A percentile compares a stretch with the other conserved stretches of the same genome.
These are phyloP conservation scores for Trichosporon inkin DNA, from an alignment of 1,284 basidiomycete species.

Conservation along the genomic window DNA sequence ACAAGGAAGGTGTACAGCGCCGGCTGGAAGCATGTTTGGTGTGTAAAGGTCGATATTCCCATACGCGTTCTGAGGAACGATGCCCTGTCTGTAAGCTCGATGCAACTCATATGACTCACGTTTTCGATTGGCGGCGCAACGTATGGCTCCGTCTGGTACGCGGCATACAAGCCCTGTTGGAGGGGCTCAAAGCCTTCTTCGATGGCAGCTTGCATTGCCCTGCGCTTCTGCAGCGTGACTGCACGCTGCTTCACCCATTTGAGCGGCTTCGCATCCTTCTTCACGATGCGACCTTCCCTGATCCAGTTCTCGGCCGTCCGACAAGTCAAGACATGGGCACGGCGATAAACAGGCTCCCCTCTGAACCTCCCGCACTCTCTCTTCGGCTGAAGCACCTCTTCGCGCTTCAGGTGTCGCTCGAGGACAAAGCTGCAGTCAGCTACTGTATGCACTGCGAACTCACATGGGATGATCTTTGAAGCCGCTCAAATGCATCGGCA, in stretches of 20 bases:
- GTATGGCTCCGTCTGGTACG: conserved; percentile 80
- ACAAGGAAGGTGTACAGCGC: conserved; percentile 85
- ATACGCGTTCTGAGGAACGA: conserved; percentile 89
- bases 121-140: conserved; percentile 72
- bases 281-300: conserved; percentile 73
- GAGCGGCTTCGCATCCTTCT: conserved; percentile 72
- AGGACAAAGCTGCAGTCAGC: conserved; percentile 68
- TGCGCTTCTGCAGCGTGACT: conserved; percentile 72
- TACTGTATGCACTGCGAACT: conserved; percentile 28
- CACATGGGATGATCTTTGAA: conserved; percentile 96
- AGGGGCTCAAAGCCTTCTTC: conserved; percentile 59
- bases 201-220: conserved; percentile 73
- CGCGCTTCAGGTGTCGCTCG: conserved; percentile 79
- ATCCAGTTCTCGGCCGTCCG: conserved; percentile 95
- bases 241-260: conserved; percentile 86
- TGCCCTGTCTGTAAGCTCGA: conserved; percentile 59
- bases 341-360: conserved; percentile 87
- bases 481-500: conserved; percentile 83
- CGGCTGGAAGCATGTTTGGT: conserved; percentile 86
- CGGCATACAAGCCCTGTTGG: conserved; percentile 82
- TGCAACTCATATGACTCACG: conserved; percentile 54
- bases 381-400: conserved; percentile 80
- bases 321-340: conserved; percentile 72
- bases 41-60: conserved; percentile 97
- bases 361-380: conserved; percentile 85